Conservation (phyloP, 2,329 filamentous ascomycete species). For the Arthrobotrys entomopaga region DNA sequence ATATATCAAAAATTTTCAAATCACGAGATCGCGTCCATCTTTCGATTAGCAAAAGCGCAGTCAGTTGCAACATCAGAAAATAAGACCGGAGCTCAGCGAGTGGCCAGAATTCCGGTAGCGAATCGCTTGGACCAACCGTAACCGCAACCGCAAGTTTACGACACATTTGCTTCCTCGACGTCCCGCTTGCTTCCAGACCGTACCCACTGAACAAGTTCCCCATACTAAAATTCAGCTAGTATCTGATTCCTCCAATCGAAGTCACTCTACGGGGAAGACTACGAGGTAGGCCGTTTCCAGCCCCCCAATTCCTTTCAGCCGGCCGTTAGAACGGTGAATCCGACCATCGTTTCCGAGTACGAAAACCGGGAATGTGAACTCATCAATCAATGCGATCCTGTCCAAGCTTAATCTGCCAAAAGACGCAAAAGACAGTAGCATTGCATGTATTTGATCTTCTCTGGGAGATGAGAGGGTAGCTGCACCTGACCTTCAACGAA, state of each 20-base stretch:
- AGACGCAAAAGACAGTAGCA: background rate
- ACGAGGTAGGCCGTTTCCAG: constrained; percentile 31
- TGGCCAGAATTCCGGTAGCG: constrained; percentile 38
- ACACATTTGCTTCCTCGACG: constrained; percentile 11
- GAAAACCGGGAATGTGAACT: constrained; percentile 7
- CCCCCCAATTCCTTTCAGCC: constrained; percentile 36
- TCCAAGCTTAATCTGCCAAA: constrained; percentile 26
- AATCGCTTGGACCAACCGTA: constrained; percentile 34
- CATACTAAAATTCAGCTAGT: too few relatives aligned
- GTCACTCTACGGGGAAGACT: constrained; percentile 5
- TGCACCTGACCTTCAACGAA: constrained; percentile 34
- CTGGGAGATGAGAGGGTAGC: too few relatives aligned
- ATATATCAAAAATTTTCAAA: background rate
- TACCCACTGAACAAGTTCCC: too few relatives aligned
- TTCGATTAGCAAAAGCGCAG: constrained; percentile 34
- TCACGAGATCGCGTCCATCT: constrained; percentile 21
- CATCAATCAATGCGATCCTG: constrained; percentile 17
- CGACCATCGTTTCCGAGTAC: constrained; percentile 37
- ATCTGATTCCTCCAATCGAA: background rate
- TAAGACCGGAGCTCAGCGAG: constrained; percentile 22
- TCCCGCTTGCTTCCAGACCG: background rate
- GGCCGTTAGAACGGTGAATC: constrained; percentile 35
- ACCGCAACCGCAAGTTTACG: constrained; percentile 32
- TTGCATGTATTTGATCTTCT: too few relatives aligned
- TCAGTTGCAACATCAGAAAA: constrained; percentile 15